Conservation (phyloP, 1,284 basidiomycete species). For the Malassezia sympodialis region DNA sequence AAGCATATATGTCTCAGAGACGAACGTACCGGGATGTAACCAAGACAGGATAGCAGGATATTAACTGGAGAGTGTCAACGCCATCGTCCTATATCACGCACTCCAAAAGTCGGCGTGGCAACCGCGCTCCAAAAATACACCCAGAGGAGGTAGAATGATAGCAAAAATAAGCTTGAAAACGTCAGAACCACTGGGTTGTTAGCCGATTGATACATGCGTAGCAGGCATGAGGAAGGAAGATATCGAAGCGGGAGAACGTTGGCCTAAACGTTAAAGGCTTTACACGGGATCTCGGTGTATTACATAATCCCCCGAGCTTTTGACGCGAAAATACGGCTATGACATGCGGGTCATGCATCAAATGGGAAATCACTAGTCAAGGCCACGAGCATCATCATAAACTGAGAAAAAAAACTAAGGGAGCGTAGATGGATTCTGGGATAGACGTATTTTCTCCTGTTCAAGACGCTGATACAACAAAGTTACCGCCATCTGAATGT, state of each 20-base stretch:
- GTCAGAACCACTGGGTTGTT: constrained; percentile 13
- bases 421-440: constrained; percentile 18
- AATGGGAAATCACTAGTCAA: too few relatives aligned
- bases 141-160: constrained; percentile 26
- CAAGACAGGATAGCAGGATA: constrained; percentile 13
- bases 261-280: background rate
- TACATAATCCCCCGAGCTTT: background rate
- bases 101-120: constrained; percentile 21
- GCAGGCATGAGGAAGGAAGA: constrained; percentile 9
- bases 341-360: too few relatives aligned
- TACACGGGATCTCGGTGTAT: background rate
- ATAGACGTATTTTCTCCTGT: constrained; percentile 44
- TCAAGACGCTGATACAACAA: constrained; percentile 65
- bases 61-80: constrained; percentile 11
- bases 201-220: constrained; percentile 7
- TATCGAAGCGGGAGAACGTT: background rate
- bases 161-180: constrained; percentile 23
- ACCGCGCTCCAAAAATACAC: constrained; percentile 30
- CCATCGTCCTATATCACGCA: background rate
- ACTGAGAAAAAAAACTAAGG: background rate
- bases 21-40: constrained; percentile 15
- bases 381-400: too few relatives aligned
- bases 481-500: constrained; percentile 93
- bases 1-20: background rate
- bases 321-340: background rate